Evolutionary conservation across 305 asterid genomes (phyloP), one percentile per base, ranked within the genome.

Genomic region (Withania somnifera): DNA sequence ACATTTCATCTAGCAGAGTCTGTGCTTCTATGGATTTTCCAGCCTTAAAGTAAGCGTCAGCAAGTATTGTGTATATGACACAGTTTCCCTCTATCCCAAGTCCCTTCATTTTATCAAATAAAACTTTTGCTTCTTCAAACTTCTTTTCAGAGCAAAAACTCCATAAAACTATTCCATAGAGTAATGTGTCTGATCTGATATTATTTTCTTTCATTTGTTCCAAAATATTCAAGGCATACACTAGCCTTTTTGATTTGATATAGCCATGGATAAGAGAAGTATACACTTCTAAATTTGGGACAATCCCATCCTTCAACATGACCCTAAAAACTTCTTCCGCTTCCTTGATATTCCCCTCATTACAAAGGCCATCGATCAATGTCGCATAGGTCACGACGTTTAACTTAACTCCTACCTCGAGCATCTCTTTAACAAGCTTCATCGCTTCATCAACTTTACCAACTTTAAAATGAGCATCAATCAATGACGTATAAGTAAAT

Each of bases 221-320:
- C 80, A 88, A 66, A 83, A 89, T 86, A 81, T 85, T 84, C 90
- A 91, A 78, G 22, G 97, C 98, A 22, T 92, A 95, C 32, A 84
- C 92, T n/a, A 88, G 83, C 87, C 87, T 88, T 85, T 87, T 86
- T 58, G 92, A 88, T 86, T 91, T 94, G 79, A 92, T 86, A 88
- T 91, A 92, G 56, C 99, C 99, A 82, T 91, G 96, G 80, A 93
- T 82, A 57, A 93, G 88, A 82, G 95, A 93, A 5, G 98, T 93
- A 80, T 88, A 94, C 15, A 82, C 87, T 89, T 84, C 90, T 87
- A 86, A 88, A 84, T 93, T 95, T 34, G 97, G 97, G 40, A 83
- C 81, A 71, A 92, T 85, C 57, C 88, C 92, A 76, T 89, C 92
- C 81, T 86, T 90, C 78, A 79, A 73, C 94, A 93, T 88, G 75